Conservation (phyloP, 2,329 filamentous ascomycete genomes). For the Neodidymelliopsis sp. region DNA sequence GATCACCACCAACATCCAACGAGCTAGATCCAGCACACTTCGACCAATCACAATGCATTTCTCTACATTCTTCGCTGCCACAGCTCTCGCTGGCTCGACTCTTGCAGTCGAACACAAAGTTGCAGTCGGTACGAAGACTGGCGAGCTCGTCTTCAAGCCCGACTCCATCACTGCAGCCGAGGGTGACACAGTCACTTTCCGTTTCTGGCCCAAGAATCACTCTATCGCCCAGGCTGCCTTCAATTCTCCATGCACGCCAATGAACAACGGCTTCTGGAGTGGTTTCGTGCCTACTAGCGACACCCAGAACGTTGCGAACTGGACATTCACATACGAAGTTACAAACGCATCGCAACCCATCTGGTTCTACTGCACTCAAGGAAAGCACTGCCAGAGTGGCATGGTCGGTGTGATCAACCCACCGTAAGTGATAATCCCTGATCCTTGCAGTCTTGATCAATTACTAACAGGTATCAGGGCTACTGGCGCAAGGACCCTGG, state of each 20-base stretch:
- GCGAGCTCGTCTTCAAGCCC: conserved; percentile 44
- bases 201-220: conserved; percentile 52
- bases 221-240: conserved; percentile 49
- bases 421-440: conserved; percentile 34
- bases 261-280: conserved; percentile 47
- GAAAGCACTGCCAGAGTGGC: conserved; percentile 47
- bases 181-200: conserved; percentile 50
- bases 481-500: conserved; percentile 32
- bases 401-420: conserved; percentile 53
- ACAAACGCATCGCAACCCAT: conserved; percentile 47
- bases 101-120: conserved; percentile 45
- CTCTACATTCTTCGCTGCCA: conserved; percentile 44
- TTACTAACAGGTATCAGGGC: conserved; percentile 26
- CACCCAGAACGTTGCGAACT: conserved; percentile 31
- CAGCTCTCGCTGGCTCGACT: conserved; percentile 40
- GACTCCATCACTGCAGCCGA: conserved; percentile 43
- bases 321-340: conserved; percentile 45
- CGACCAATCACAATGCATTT: conserved; percentile 50
- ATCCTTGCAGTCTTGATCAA: background rate
- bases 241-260: conserved; percentile 44
- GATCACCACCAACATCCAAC: conserved; percentile 26
- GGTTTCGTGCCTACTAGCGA: conserved; percentile 44
- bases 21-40: conserved; percentile 42
- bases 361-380: conserved; percentile 53
- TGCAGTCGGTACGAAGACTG: conserved; percentile 39